phyloP scores from a whole-genome alignment of 2,329 filamentous ascomycete genomes.

The Didymella arachidicola region DNA sequence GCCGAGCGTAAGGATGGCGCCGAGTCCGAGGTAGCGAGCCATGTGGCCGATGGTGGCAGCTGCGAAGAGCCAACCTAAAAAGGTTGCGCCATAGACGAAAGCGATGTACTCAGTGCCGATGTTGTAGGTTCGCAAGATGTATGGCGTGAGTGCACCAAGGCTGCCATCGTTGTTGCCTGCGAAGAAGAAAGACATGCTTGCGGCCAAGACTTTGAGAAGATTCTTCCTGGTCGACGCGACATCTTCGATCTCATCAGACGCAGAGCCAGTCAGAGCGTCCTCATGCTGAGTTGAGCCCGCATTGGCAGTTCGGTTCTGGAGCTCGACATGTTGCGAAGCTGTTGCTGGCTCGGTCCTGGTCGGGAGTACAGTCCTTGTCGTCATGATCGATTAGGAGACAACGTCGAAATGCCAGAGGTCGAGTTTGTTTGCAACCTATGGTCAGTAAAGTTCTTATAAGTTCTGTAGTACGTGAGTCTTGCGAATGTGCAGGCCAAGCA shows the following conservation, averaged over 20 bases:
- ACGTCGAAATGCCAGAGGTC: neutral
- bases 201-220: neutral
- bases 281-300: neutral
- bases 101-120: slow-evolving; percentile 58
- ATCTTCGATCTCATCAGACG: neutral
- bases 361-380: neutral
- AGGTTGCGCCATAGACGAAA: slow-evolving; percentile 64
- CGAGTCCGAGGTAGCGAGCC: slow-evolving; percentile 61
- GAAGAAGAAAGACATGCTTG: slow-evolving; percentile 69
- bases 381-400: neutral
- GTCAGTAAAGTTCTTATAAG: neutral
- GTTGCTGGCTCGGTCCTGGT: neutral
- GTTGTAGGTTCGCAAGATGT: slow-evolving; percentile 65
- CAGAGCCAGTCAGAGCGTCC: neutral
- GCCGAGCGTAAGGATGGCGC: slow-evolving; percentile 64
- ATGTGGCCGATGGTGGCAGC: slow-evolving; percentile 65
- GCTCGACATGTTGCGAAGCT: neutral
- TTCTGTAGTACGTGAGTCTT: neutral
- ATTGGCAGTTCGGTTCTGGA: neutral
- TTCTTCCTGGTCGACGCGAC: neutral
- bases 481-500: neutral
- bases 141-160: slow-evolving; percentile 68
- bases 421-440: neutral
- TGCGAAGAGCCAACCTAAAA: slow-evolving; percentile 67
- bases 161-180: slow-evolving; percentile 71